Base-by-base conservation (phyloP, 2,329 filamentous ascomycete species). In the Aspergillus sp. region DNA sequence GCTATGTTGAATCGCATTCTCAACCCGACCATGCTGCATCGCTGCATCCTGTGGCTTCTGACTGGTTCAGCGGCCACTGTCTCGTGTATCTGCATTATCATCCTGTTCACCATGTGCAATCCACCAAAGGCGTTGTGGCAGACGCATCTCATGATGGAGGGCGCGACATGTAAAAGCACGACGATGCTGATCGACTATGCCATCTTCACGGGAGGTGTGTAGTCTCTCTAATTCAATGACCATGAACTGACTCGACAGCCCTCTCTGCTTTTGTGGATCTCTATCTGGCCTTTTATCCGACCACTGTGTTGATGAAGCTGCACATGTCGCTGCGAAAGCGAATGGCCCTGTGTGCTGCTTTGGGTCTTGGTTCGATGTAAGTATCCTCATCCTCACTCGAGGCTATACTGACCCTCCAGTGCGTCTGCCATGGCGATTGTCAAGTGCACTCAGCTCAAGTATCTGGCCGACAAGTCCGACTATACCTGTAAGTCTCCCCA, bases 81-180 rank as follows among this genome's bases (percentile, higher is more conserved):
- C 2, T 53, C 70, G 6, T 43, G 65, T 1, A 58, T 59, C 6
- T 68, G 62, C 34, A 60, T 74, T 12, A 47, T 71, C 11, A 59
- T 74, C 5, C 49, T 73, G 1, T 69, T 73, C 33, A 68, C 62
- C 1, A 70, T 69, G 45, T 76, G 74, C 52, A 56, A 54, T 2
- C 73, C 73, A 0, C 48, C 57, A 0, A 39, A 43, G 26, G 65
- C 69, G 0, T 57, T 68, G 19, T 76, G 73, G 73, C 52, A 66
- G 27, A 47, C 43, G 6, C 41, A 39, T 58, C 42, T 56, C 7
- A 40, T 48, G 5, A 61, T 12, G 50, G 54, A 2, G 56, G 66
- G 35, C 3, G 66, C 63, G 4, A 62, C 33, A 5, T 75, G 65
- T 51, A 65, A 61, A 55, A 58, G 57, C 48, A 56, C 46, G 11